Evolutionary conservation across 345 rosid genomes (phyloP).

Genomic region (Geranium brycei): DNA sequence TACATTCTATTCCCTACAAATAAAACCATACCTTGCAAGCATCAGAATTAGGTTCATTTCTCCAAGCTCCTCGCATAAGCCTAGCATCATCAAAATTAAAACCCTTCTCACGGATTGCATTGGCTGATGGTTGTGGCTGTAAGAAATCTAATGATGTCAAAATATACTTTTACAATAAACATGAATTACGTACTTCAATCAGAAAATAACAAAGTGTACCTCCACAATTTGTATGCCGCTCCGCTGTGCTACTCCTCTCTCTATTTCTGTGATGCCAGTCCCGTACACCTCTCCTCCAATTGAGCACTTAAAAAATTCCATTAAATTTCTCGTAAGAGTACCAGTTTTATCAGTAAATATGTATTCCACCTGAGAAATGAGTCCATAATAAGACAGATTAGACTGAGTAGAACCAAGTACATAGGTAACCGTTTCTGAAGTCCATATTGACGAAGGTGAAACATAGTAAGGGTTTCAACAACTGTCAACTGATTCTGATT

Average conservation of each 20-base stretch:
- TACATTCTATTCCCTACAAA: neutral
- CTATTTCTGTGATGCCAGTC: slow-evolving; percentile 85
- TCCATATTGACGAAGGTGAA: too few species aligned
- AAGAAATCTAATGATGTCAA: slow-evolving; percentile 6
- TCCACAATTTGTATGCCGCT: slow-evolving; percentile 49
- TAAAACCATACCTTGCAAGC: slow-evolving; percentile 59
- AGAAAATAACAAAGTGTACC: slow-evolving; percentile 27
- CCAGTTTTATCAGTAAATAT: slow-evolving; percentile 99
- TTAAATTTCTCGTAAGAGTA: slow-evolving; percentile 90
- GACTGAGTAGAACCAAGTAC: too few species aligned
- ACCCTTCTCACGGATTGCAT: slow-evolving; percentile 60
- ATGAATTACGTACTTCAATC: neutral
- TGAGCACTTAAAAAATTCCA: slow-evolving; percentile 99
- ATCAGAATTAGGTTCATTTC: slow-evolving; percentile 88
- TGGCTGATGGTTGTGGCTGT: slow-evolving; percentile 40
- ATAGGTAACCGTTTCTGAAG: too few species aligned
- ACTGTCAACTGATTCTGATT: too few species aligned
- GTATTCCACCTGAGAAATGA: slow-evolving; percentile 71
- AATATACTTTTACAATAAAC: neutral
- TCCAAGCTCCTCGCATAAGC: slow-evolving; percentile 96
- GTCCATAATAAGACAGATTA: neutral
- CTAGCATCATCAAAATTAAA: slow-evolving; percentile 91
- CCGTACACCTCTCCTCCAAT: slow-evolving; percentile 95
- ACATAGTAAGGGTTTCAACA: too few species aligned
- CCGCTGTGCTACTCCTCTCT: slow-evolving; percentile 61